phyloP scores from a whole-genome alignment of 345 rosid species.

The Acer yangbiense region DNA sequence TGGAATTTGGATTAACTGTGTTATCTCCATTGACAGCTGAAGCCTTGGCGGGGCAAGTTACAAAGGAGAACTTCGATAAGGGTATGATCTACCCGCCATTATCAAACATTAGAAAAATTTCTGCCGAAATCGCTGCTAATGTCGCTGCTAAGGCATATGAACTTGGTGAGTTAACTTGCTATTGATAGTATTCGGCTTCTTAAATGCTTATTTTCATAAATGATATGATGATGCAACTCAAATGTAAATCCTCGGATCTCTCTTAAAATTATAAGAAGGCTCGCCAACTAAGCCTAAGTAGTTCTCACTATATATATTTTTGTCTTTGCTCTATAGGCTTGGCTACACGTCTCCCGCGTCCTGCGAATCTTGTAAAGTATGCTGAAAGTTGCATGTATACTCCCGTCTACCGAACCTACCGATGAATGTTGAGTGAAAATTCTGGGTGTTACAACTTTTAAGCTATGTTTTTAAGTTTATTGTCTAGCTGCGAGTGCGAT shows the following conservation, averaged over 20 bases:
- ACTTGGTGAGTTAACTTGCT: conserved; percentile 51
- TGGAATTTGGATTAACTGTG: neutral
- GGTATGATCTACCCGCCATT: conserved; percentile 91
- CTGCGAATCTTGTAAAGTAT: conserved; percentile 64
- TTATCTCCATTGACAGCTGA: conserved; percentile 55
- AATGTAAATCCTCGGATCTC: too few relatives aligned
- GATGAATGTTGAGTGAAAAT: conserved; percentile 32
- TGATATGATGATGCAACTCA: too few relatives aligned
- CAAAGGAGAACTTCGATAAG: conserved; percentile 62
- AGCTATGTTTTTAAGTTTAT: neutral
- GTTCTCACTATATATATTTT: neutral
- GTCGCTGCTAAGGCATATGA: conserved; percentile 95
- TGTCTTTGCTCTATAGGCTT: conserved; percentile 45
- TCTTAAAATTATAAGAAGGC: neutral
- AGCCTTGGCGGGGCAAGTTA: conserved; percentile 82
- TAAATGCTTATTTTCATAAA: too few relatives aligned
- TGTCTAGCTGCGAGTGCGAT: neutral
- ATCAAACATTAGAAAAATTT: conserved; percentile 75
- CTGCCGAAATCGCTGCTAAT: conserved; percentile 91
- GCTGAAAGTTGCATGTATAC: conserved; percentile 99
- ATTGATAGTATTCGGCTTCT: neutral
- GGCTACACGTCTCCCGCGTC: conserved; percentile 89
- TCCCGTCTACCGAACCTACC: conserved; percentile 68
- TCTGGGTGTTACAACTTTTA: neutral
- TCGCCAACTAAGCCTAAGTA: neutral